Conservation (phyloP, 805 yeast species). For the Lipomyces kockii region DNA sequence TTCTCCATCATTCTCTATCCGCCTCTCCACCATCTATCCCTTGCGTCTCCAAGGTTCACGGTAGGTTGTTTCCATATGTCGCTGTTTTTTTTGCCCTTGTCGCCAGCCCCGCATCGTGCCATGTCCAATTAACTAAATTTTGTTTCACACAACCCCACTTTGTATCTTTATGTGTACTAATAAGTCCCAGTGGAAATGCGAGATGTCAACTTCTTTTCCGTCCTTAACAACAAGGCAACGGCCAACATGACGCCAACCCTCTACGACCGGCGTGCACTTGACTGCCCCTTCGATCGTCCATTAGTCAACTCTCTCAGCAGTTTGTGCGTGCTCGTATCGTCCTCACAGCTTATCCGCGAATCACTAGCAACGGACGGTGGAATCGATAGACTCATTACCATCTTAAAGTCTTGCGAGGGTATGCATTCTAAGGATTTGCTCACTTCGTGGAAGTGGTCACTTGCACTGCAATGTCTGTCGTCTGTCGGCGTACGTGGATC, state of each 20-base stretch:
- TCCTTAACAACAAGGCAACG: constrained; percentile 84
- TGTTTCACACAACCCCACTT: background rate
- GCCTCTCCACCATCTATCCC: background rate
- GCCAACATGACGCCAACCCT: constrained; percentile 85
- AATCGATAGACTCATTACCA: constrained; percentile 81
- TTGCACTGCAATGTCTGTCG: constrained; percentile 90
- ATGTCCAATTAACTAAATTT: background rate
- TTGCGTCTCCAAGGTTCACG: background rate
- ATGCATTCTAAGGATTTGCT: constrained; percentile 50
- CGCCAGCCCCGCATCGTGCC: background rate
- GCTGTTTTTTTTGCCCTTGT: background rate
- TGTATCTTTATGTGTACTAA: background rate
- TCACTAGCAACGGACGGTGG: constrained; percentile 91
- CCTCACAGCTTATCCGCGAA: constrained; percentile 87
- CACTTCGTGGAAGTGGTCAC: constrained; percentile 97
- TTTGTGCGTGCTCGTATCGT: constrained; percentile 81
- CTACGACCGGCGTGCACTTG: constrained; percentile 90
- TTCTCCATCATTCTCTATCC: background rate
- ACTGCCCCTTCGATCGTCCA: constrained; percentile 87
- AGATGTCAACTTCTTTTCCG: constrained; percentile 82
- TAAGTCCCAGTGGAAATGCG: constrained; percentile 60
- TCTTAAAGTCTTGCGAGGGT: constrained; percentile 75
- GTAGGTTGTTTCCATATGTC: background rate
- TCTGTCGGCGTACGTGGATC: constrained; percentile 92
- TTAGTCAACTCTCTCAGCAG: constrained; percentile 90